Evolutionary conservation across 164 flowering plant genomes (phyloP).

Genomic region (grape (Vitis vinifera)): DNA sequence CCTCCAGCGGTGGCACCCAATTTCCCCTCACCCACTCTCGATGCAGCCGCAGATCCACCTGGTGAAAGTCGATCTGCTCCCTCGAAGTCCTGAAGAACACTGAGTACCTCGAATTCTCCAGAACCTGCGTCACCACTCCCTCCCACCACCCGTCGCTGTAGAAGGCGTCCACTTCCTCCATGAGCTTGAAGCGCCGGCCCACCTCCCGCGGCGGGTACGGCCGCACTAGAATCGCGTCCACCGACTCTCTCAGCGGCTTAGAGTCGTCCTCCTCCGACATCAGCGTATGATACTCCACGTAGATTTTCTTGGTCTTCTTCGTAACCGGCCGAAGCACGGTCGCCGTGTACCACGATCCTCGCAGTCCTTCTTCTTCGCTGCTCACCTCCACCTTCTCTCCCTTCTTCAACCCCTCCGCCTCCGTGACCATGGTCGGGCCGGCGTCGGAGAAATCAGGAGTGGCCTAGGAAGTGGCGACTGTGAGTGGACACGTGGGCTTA

Average conservation of each 20-base stretch:
- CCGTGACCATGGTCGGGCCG: too few relatives aligned
- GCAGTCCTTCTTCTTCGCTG: conserved; percentile 32
- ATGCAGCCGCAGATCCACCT: conserved; percentile 27
- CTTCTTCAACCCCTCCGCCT: conserved; percentile 7
- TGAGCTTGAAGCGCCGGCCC: conserved; percentile 3
- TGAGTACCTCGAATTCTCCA: conserved; percentile 8
- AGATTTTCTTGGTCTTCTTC: conserved; percentile 4
- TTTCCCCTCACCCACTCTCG: conserved; percentile 31
- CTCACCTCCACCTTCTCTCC: conserved; percentile 37
- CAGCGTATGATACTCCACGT: conserved; percentile 27
- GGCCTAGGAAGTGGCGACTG: too few relatives aligned
- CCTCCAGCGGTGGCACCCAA: conserved; percentile 15
- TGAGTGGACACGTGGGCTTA: too few relatives aligned
- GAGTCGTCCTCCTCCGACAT: conserved; percentile 24
- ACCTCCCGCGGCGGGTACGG: conserved; percentile 26
- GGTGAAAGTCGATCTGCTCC: conserved; percentile 22
- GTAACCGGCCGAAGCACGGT: conserved; percentile 1
- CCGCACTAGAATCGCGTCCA: conserved; percentile 18
- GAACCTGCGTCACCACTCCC: conserved; percentile 24
- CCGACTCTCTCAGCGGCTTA: conserved; percentile 21
- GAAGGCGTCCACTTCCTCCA: conserved; percentile 37
- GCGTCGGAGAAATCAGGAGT: too few relatives aligned
- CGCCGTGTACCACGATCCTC: conserved; percentile 39
- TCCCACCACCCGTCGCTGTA: conserved; percentile 43
- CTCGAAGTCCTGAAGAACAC: conserved; percentile 23